Evolutionary conservation across 2,329 filamentous ascomycete species (phyloP), one percentile per base, ranked within the genome.

Genomic region (Periglandula ipomoeae): DNA sequence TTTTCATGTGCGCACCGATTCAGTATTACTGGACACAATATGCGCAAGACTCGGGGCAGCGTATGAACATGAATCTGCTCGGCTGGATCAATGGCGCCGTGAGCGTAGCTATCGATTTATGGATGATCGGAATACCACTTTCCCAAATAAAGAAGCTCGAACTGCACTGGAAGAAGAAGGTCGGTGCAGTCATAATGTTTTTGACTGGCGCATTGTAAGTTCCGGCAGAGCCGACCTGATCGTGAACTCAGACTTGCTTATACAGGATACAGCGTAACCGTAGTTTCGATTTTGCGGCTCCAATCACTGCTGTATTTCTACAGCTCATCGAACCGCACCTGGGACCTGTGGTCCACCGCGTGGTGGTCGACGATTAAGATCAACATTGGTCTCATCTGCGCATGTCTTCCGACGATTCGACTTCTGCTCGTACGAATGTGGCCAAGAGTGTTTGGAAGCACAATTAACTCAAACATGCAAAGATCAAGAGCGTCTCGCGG

Each of bases 311-410:
- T 24, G 2, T 44, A 45, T 23, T 52, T 52, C 26, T 45, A 38
- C 32, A 46, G 22, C 19, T 42, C 50, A 4, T 39, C 22, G 1
- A 52, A 52, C 17, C 48, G 44, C 2, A 52, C 50, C 11, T 50
- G 48, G 48, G 48, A 52, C 27, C n/a, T 45, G 15, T 52, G 45
- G 44, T 27, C 26, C 3, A 48, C 42, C 11, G 50, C 42, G 3
- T 46, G 40, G 50, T 52, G 50, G 50, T 52, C 50, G 19, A 48
- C 44, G 11, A 46, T 52, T 24, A 48, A 52, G 30, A 45, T 52
- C 50, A 50, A 50, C 37, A 17, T 52, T 17, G 48, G 50, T 19
- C 44, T 50, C 35, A 50, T 52, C 9, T 50, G 47, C 27, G 48
- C 45, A 3, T 52, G 47, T 15, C 48, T 52, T n/a, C 48, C 48